Evolutionary conservation across 495 filamentous ascomycete genomes (phyloP).

Genomic region (Penicillium canariense): DNA sequence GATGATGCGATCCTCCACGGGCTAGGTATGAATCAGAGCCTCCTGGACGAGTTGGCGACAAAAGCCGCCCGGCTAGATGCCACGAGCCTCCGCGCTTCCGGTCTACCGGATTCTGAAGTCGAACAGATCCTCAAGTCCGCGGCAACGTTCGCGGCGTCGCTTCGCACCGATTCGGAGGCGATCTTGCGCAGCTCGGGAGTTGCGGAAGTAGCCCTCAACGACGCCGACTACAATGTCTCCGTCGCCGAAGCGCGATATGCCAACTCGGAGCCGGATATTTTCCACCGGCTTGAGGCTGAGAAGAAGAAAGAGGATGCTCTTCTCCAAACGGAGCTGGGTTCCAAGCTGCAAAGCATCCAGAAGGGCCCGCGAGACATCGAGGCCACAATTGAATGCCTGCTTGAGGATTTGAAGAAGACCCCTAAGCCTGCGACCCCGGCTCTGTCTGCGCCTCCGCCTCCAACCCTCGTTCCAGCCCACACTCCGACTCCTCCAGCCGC

Average conservation of each 20-base stretch:
- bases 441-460: conserved; percentile 7
- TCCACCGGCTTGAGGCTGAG: conserved; percentile 45
- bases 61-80: conserved; percentile 40
- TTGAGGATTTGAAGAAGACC: conserved; percentile 29
- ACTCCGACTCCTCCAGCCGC: conserved; percentile 4
- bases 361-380: conserved; percentile 40
- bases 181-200: conserved; percentile 49
- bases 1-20: conserved; percentile 52
- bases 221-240: conserved; percentile 53
- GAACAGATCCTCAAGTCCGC: conserved; percentile 47
- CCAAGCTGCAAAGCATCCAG: conserved; percentile 48
- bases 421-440: conserved; percentile 22
- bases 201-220: conserved; percentile 50
- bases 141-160: conserved; percentile 39
- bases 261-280: conserved; percentile 42
- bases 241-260: conserved; percentile 51
- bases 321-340: conserved; percentile 43
- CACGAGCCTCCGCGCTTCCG: conserved; percentile 30
- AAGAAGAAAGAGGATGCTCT: conserved; percentile 53
- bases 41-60: conserved; percentile 47
- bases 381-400: conserved; percentile 29
- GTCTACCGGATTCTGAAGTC: conserved; percentile 39
- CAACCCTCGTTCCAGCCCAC: conserved; percentile 12
- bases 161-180: conserved; percentile 47
- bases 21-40: conserved; percentile 51